A percentile compares a stretch with the other conserved stretches of the same genome.
phyloP scores from a whole-genome alignment of 169 alveolate species.

The Plasmodium knowlesi region DNA sequence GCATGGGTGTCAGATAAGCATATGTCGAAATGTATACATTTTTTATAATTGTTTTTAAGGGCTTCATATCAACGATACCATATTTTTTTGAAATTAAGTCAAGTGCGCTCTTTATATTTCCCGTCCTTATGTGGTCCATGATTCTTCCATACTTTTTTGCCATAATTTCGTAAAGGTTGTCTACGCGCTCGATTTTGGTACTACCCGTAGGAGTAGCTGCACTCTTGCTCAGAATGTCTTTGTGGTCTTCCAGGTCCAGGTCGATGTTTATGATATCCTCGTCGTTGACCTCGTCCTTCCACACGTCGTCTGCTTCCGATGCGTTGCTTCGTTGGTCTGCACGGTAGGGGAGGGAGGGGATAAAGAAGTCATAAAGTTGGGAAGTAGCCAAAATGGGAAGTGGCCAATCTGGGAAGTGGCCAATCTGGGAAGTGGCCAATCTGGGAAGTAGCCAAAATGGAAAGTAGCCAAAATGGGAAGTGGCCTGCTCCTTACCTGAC shows the following conservation, averaged over 20 bases:
- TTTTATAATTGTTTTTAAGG: slow-evolving; percentile 64
- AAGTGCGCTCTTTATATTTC: slow-evolving; percentile 37
- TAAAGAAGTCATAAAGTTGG: not conserved
- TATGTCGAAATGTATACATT: slow-evolving; percentile 68
- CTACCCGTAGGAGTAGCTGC: not conserved
- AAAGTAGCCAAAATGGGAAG: not conserved
- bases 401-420: not conserved
- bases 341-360: not conserved
- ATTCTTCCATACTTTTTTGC: slow-evolving; percentile 54
- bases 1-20: slow-evolving; percentile 70
- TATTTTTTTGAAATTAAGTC: slow-evolving; percentile 64
- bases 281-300: slow-evolving; percentile 75
- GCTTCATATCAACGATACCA: slow-evolving; percentile 68
- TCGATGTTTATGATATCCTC: slow-evolving; percentile 65
- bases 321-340: slow-evolving; percentile 71
- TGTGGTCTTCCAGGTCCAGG: not conserved
- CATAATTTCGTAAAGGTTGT: not conserved
- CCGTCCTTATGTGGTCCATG: slow-evolving; percentile 58
- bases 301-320: slow-evolving; percentile 76
- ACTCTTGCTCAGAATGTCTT: slow-evolving; percentile 6
- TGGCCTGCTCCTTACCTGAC: not conserved
- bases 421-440: too few species aligned
- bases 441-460: not conserved
- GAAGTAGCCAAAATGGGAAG: not conserved
- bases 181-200: slow-evolving; percentile 31